phyloP scores from a whole-genome alignment of 768 basidiomycete species.

The Chlorophyllum brunneum region DNA sequence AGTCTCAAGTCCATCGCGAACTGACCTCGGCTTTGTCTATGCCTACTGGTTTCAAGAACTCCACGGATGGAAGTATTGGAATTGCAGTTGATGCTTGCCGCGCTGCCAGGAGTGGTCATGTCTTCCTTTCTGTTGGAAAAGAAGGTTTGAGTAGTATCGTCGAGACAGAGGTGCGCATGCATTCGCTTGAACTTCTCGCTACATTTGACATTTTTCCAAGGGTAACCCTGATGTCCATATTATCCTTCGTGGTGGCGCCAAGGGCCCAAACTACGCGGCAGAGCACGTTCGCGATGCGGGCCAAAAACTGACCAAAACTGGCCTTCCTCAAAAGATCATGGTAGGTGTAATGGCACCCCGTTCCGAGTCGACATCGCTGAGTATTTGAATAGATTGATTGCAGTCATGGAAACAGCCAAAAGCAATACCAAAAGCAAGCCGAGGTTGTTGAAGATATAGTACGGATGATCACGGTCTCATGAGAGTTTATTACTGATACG shows the following conservation, averaged over 20 bases:
- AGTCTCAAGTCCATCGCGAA: slow-evolving; percentile 91
- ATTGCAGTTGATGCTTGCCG: slow-evolving; percentile 96
- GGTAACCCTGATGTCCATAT: slow-evolving; percentile 92
- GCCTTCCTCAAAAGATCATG: slow-evolving; percentile 81
- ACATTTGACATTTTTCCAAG: slow-evolving; percentile 30
- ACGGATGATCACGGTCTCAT: slow-evolving; percentile 24
- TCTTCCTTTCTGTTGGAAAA: slow-evolving; percentile 96
- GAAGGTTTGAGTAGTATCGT: slow-evolving; percentile 93
- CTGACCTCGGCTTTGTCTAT: slow-evolving; percentile 84
- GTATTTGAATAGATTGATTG: slow-evolving; percentile 72
- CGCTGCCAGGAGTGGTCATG: slow-evolving; percentile 85
- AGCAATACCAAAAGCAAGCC: slow-evolving; percentile 85
- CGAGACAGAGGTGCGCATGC: slow-evolving; percentile 72
- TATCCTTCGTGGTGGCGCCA: slow-evolving; percentile 87
- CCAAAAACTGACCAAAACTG: slow-evolving; percentile 74
- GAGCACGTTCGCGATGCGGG: slow-evolving; percentile 77
- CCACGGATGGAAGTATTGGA: slow-evolving; percentile 88
- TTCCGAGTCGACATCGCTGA: neutral
- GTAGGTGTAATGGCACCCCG: slow-evolving; percentile 33
- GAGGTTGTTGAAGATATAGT: slow-evolving; percentile 91
- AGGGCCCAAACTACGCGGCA: slow-evolving; percentile 84
- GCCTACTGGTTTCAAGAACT: slow-evolving; percentile 98
- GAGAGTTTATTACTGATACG: slow-evolving; percentile 15
- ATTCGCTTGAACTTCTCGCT: neutral
- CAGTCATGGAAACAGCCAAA: slow-evolving; percentile 93